Conservation (phyloP, 202 grass and related monocot genomes). For the Schoenoplectus tabernaemontani region DNA sequence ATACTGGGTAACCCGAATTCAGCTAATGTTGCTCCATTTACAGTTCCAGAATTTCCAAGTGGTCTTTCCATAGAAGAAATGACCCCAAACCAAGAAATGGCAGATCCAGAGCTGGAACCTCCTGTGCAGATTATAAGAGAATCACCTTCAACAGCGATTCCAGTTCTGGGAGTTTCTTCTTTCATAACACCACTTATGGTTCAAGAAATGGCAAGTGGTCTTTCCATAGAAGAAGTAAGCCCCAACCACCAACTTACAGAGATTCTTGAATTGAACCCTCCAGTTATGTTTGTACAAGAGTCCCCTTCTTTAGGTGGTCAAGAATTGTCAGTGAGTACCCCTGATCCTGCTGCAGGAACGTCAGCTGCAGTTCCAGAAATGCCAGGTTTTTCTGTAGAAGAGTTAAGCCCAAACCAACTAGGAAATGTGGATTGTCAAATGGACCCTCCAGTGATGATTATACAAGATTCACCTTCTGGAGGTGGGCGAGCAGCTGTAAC, state of each 20-base stretch:
- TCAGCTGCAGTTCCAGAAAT: constrained; percentile 4
- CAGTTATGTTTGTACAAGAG: constrained; percentile 20
- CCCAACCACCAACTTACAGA: not conserved
- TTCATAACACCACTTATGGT: not conserved
- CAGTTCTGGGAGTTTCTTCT: not conserved
- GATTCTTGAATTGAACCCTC: not conserved
- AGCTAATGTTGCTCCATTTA: not conserved
- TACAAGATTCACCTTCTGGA: not conserved
- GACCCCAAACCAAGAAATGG: not conserved
- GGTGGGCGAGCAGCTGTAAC: not conserved
- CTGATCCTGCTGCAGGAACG: not conserved
- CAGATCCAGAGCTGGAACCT: not conserved
- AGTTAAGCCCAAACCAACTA: constrained; percentile 17
- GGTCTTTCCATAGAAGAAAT: constrained; percentile 24
- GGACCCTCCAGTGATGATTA: constrained; percentile 7
- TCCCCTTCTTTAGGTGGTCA: constrained; percentile 19
- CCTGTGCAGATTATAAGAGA: not conserved
- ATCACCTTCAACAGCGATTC: not conserved
- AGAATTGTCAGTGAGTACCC: constrained; percentile 15
- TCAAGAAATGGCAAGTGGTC: not conserved
- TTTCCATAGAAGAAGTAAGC: constrained; percentile 25
- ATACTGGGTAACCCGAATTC: not conserved
- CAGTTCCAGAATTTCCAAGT: constrained; percentile 4
- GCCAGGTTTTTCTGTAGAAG: constrained; percentile 8
- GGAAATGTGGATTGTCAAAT: constrained; percentile 8